A percentile compares a stretch with the other conserved stretches of the same genome.
Conservation (phyloP, 306 rosid genomes). For the Cajanus cajan region DNA sequence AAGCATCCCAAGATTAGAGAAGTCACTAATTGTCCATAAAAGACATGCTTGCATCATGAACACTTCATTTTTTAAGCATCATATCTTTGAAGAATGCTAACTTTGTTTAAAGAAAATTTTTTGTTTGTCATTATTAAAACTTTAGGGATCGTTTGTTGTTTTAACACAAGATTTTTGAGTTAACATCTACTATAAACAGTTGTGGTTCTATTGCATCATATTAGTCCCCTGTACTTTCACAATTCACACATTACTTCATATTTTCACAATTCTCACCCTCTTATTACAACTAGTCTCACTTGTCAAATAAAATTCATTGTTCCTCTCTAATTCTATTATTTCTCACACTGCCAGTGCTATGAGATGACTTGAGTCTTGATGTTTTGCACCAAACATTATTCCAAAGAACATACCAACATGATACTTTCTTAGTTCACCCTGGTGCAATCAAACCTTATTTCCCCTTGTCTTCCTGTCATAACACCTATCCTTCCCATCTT, state of each 20-base stretch:
- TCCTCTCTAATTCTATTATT: neutral
- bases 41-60: too few relatives aligned
- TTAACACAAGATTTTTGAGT: too few relatives aligned
- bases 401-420: neutral
- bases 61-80: too few relatives aligned
- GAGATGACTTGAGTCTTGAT: neutral
- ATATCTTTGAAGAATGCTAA: too few relatives aligned
- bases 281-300: neutral
- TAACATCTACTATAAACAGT: too few relatives aligned
- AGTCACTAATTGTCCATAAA: too few relatives aligned
- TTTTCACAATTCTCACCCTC: neutral
- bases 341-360: neutral
- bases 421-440: slow-evolving; percentile 25
- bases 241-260: neutral
- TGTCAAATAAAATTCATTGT: too few relatives aligned
- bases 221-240: neutral
- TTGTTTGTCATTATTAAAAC: too few relatives aligned
- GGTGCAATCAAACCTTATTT: slow-evolving; percentile 55
- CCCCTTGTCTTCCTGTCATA: slow-evolving; percentile 55
- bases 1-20: too few relatives aligned
- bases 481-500: slow-evolving; percentile 65
- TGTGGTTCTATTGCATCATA: too few relatives aligned
- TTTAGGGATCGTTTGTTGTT: too few relatives aligned
- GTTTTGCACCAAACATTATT: neutral
- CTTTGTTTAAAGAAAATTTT: too few relatives aligned